phyloP scores from a whole-genome alignment of 2,329 filamentous ascomycete genomes.

The Clonostachys chloroleuca region DNA sequence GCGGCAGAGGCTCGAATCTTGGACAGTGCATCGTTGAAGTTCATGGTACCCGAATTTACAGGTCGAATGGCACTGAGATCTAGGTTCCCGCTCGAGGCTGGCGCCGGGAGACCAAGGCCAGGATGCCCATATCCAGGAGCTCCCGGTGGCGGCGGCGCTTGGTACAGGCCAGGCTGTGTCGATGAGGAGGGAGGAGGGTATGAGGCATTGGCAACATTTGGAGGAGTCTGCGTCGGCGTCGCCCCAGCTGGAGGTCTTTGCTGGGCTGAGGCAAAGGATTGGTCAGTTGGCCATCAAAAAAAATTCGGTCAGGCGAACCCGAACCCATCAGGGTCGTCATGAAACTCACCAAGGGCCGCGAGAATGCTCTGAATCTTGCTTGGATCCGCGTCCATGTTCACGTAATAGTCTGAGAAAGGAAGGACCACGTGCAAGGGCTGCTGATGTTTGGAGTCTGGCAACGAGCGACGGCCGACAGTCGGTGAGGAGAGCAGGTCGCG shows the following conservation, averaged over 20 bases:
- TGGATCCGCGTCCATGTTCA: slow-evolving; percentile 21
- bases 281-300: slow-evolving; percentile 2
- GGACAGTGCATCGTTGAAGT: slow-evolving; percentile 78
- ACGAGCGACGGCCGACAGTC: too few species aligned
- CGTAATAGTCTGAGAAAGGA: too few species aligned
- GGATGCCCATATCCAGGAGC: slow-evolving; percentile 20
- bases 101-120: slow-evolving; percentile 50
- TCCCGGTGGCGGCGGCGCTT: slow-evolving; percentile 22
- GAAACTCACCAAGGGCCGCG: slow-evolving; percentile 39
- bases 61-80: slow-evolving; percentile 79
- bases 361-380: slow-evolving; percentile 41
- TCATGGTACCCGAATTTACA: slow-evolving; percentile 75
- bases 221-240: slow-evolving; percentile 36
- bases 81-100: slow-evolving; percentile 69
- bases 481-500: too few species aligned
- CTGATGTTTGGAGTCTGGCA: too few species aligned
- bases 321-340: too few species aligned
- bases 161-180: slow-evolving; percentile 19
- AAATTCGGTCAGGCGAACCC: too few species aligned
- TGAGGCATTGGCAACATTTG: slow-evolving; percentile 26
- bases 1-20: slow-evolving; percentile 79
- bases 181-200: slow-evolving; percentile 31
- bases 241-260: slow-evolving; percentile 37
- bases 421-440: too few species aligned
- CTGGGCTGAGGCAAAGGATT: slow-evolving; percentile 7